phyloP scores from a whole-genome alignment of 305 asterid species.

The Fraxinus velutina region DNA sequence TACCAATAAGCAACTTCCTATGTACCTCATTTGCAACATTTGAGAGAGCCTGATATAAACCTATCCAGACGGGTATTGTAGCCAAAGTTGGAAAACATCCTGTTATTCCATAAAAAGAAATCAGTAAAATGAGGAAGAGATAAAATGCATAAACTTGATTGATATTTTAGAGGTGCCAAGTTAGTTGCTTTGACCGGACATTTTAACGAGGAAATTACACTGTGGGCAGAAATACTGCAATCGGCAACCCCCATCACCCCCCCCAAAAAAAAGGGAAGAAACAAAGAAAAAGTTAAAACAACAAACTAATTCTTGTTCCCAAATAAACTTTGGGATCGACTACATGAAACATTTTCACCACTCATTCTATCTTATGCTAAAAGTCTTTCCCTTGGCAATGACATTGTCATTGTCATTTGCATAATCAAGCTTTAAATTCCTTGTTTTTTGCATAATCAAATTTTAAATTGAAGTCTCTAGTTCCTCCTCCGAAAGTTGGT shows the following conservation, averaged over 20 bases:
- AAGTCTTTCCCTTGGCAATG: background rate
- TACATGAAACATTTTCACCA: background rate
- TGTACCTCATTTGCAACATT: constrained; percentile 97
- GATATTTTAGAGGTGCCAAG: background rate
- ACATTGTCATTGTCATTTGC: background rate
- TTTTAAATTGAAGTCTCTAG: background rate
- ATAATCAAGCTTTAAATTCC: background rate
- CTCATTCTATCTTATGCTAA: background rate
- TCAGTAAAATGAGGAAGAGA: background rate
- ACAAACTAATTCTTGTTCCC: background rate
- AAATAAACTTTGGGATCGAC: background rate
- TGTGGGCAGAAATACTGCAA: background rate
- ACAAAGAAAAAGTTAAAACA: background rate
- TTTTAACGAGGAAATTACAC: background rate
- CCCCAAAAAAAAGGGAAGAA: background rate
- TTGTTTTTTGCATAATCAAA: background rate
- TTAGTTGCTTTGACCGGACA: background rate
- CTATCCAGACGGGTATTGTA: constrained; percentile 97
- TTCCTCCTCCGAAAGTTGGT: background rate
- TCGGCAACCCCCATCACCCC: background rate
- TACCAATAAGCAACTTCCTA: constrained; percentile 23
- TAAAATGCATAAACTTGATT: background rate
- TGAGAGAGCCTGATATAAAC: constrained; percentile 97
- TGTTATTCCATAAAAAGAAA: constrained; percentile 33
- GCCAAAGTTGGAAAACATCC: constrained; percentile 99